These are phyloP conservation scores for Salvia splendens DNA, from an alignment of 257 asterid species.

Conservation along the genomic window DNA sequence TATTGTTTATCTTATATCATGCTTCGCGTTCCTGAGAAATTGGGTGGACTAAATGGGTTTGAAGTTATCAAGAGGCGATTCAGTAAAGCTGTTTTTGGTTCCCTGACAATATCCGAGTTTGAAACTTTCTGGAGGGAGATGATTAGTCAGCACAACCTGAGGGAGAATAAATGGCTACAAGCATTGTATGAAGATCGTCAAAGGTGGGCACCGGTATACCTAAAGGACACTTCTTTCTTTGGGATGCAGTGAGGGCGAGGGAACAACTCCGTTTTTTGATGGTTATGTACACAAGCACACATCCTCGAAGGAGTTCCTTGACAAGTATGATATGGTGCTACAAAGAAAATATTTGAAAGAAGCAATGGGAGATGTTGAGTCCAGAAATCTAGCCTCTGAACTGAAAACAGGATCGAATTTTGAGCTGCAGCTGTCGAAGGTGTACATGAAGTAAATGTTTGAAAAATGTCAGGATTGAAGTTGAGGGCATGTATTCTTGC, in stretches of 20 bases:
- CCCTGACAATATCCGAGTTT: constrained; percentile 58
- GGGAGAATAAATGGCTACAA: constrained; percentile 57
- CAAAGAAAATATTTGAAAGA: constrained; percentile 57
- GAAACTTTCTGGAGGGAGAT: constrained; percentile 51
- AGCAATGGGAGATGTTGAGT: constrained; percentile 56
- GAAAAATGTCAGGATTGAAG: constrained; percentile 51
- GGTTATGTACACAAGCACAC: constrained; percentile 65
- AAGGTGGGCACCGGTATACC: constrained; percentile 62
- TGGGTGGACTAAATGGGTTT: constrained; percentile 61
- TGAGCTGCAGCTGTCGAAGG: constrained; percentile 60
- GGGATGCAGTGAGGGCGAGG: constrained; percentile 49
- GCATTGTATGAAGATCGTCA: constrained; percentile 52
- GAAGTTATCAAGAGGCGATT: constrained; percentile 55
- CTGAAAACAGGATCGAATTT: constrained; percentile 56
- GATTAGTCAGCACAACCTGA: constrained; percentile 50
- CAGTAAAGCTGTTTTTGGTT: constrained; percentile 48
- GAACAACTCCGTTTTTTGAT: constrained; percentile 44
- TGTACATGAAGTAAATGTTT: constrained; percentile 55
- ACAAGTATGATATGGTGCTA: constrained; percentile 58
- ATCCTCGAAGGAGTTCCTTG: constrained; percentile 56
- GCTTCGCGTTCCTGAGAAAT: constrained; percentile 62
- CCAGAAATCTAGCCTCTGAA: constrained; percentile 43
- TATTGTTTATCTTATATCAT: constrained; percentile 46
- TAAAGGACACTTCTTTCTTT: constrained; percentile 48
- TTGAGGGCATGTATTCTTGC: constrained; percentile 60